Evolutionary conservation across 2,329 filamentous ascomycete genomes (phyloP).

Genomic region (Fusarium albidum): DNA sequence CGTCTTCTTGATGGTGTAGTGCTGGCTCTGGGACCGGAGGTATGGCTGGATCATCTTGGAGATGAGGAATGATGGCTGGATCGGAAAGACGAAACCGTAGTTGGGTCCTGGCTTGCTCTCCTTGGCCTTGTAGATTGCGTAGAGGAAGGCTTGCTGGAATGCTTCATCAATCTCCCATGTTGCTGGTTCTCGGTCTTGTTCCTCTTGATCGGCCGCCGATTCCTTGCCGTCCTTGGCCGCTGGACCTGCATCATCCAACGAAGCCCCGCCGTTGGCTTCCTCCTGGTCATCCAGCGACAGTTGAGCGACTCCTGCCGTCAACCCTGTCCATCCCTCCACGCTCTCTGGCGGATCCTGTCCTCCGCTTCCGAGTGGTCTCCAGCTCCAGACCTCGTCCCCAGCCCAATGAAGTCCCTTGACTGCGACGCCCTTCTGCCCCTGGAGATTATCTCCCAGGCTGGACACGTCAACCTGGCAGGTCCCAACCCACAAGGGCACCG

Average conservation of each 20-base stretch:
- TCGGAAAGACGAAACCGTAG: constrained; percentile 31
- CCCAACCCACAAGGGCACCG: constrained; percentile 33
- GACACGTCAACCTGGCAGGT: constrained; percentile 29
- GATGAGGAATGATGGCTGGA: constrained; percentile 35
- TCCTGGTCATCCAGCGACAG: neutral
- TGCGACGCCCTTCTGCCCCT: constrained; percentile 31
- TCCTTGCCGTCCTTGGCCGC: neutral
- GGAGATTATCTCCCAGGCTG: constrained; percentile 17
- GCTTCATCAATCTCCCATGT: constrained; percentile 31
- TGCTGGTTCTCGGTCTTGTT: constrained; percentile 29
- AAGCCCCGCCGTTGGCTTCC: neutral
- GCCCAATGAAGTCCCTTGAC: constrained; percentile 35
- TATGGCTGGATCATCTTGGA: constrained; percentile 36
- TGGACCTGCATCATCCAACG: neutral
- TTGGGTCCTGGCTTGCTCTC: constrained; percentile 16
- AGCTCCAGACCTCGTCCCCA: constrained; percentile 35
- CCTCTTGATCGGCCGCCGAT: neutral
- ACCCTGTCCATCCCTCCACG: constrained; percentile 27
- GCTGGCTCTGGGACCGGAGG: constrained; percentile 28
- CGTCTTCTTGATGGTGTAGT: constrained; percentile 36
- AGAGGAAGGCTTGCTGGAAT: constrained; percentile 34
- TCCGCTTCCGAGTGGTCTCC: constrained; percentile 33
- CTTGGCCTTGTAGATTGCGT: constrained; percentile 30
- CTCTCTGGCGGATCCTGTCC: constrained; percentile 27
- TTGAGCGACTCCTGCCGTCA: constrained; percentile 10